phyloP scores from a whole-genome alignment of 805 yeast genomes.

The Spathaspora hagerdaliae region DNA sequence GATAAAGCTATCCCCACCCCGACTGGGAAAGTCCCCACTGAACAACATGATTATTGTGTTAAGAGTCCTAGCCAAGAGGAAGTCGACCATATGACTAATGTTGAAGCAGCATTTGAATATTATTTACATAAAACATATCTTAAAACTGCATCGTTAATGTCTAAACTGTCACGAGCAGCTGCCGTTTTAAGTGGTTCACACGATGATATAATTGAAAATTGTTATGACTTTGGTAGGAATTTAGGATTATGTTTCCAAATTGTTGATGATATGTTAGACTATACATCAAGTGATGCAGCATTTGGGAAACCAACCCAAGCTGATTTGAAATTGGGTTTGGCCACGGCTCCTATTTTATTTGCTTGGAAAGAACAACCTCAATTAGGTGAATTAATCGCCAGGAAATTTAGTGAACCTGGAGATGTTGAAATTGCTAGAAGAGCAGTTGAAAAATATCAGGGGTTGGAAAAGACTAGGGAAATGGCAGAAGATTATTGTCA shows the following conservation, averaged over 20 bases:
- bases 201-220: conserved; percentile 70
- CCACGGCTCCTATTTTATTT: conserved; percentile 92
- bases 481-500: conserved; percentile 78
- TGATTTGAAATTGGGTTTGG: conserved; percentile 87
- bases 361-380: conserved; percentile 91
- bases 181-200: conserved; percentile 88
- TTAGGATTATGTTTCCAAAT: conserved; percentile 94
- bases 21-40: conserved; percentile 60
- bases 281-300: conserved; percentile 78
- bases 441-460: conserved; percentile 67
- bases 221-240: conserved; percentile 89
- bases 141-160: conserved; percentile 91
- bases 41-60: conserved; percentile 56
- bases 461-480: conserved; percentile 69
- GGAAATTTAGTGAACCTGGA: conserved; percentile 77
- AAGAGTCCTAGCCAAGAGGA: conserved; percentile 20
- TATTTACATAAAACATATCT: conserved; percentile 92
- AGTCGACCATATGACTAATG: conserved; percentile 59
- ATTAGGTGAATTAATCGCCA: conserved; percentile 74
- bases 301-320: conserved; percentile 97
- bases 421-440: conserved; percentile 80
- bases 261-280: conserved; percentile 94
- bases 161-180: conserved; percentile 88
- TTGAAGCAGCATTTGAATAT: conserved; percentile 91
- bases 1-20: conserved; percentile 47